Conservation (phyloP, 2,329 filamentous ascomycete species). For the Fusarium dlaminii region DNA sequence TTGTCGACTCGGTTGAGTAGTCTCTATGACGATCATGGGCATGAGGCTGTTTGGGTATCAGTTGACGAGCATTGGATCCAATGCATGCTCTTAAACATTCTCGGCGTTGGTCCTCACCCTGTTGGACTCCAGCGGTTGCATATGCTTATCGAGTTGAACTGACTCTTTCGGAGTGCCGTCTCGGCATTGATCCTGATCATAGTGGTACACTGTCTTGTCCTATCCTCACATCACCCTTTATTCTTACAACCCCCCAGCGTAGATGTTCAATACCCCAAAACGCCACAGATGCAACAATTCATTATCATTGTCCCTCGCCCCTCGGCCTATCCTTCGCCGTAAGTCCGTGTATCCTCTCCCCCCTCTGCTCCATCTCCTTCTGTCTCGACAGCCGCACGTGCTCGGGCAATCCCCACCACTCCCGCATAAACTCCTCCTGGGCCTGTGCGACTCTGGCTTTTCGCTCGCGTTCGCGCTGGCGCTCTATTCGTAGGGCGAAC, state of each 20-base stretch:
- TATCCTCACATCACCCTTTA: conserved; percentile 14
- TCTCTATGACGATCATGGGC: neutral
- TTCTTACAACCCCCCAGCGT: conserved; percentile 33
- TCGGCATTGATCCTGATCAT: neutral
- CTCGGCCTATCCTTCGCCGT: conserved; percentile 47
- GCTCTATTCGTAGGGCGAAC: conserved; percentile 81
- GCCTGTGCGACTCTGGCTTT: conserved; percentile 68
- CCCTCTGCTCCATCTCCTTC: conserved; percentile 57
- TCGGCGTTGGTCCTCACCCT: neutral
- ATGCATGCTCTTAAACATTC: conserved; percentile 20
- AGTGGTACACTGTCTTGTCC: neutral
- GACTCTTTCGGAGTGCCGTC: neutral
- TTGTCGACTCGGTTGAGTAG: neutral
- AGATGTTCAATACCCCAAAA: conserved; percentile 36
- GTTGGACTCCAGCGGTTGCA: neutral
- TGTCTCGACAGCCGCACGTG: conserved; percentile 62
- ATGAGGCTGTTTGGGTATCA: conserved; percentile 8
- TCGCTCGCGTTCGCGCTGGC: conserved; percentile 72
- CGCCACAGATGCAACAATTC: conserved; percentile 37
- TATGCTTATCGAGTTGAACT: neutral
- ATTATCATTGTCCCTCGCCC: conserved; percentile 12
- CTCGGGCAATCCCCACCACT: conserved; percentile 73
- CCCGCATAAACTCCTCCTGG: conserved; percentile 71
- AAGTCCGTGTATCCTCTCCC: conserved; percentile 66
- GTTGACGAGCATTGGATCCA: neutral